phyloP scores from a whole-genome alignment of 768 basidiomycete genomes.

The Clavaria fumosa region DNA sequence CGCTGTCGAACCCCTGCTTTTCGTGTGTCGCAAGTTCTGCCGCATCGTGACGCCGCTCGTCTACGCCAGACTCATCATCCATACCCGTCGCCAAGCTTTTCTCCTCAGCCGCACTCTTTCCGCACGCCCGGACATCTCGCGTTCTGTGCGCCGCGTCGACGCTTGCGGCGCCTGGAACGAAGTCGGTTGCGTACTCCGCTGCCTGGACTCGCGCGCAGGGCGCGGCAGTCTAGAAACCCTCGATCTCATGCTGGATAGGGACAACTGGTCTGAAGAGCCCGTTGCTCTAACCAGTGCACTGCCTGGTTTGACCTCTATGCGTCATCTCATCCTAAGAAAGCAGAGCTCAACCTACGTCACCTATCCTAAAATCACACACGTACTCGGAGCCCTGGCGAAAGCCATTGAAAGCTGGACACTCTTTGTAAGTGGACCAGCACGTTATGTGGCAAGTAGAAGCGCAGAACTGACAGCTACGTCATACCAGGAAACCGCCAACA shows the following conservation, averaged over 20 bases:
- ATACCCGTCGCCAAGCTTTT: conserved; percentile 23
- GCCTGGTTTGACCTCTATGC: conserved; percentile 20
- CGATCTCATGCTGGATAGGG: conserved; percentile 23
- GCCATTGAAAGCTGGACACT: conserved; percentile 28
- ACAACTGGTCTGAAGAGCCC: conserved; percentile 10
- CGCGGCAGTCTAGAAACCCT: conserved; percentile 19
- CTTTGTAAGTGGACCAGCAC: conserved; percentile 27
- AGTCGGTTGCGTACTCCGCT: conserved; percentile 24
- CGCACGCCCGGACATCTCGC: conserved; percentile 22
- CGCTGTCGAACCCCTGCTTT: conserved; percentile 16
- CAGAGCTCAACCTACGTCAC: conserved; percentile 41
- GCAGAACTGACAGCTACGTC: conserved; percentile 1
- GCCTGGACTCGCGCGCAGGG: conserved; percentile 14
- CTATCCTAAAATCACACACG: conserved; percentile 27
- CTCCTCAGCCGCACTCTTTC: conserved; percentile 26
- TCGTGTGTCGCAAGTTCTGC: conserved; percentile 34
- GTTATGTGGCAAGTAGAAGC: conserved; percentile 1
- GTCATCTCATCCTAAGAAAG: conserved; percentile 39
- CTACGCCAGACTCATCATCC: conserved; percentile 37
- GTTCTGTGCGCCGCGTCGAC: conserved; percentile 26
- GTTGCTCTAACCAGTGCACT: conserved; percentile 29
- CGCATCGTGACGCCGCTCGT: conserved; percentile 44
- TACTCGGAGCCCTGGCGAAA: conserved; percentile 31
- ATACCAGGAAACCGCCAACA: conserved; percentile 33
- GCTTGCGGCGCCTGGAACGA: conserved; percentile 27